Evolutionary conservation across 1,139 yeast species (phyloP), one percentile per base, ranked within the genome.

Genomic region (Hanseniaspora sp.): DNA sequence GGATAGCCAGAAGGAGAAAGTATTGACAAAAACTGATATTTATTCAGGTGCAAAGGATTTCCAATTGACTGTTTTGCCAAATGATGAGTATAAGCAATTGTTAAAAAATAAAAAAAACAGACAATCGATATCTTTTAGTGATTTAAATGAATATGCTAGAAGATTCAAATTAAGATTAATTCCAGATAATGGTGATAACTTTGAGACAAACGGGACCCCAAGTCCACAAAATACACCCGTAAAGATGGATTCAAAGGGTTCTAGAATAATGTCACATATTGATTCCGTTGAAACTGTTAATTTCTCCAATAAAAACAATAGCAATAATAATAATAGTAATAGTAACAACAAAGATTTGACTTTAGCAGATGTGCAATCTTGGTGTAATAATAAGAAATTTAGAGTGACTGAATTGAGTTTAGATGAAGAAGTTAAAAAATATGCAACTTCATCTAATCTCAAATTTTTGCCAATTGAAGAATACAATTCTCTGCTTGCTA

Each of bases 21-120:
- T 59, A 7, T 56, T 69, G n/a, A 67, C 71, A 2, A 67, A 64
- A 44, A 59, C 68, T 1, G 70, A 69, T 49, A 58, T 69, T 12
- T 67, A 67, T 55, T 60, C 65, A 44, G 64, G 63, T 38, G 71
- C 71, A 9, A 66, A 64, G 56, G 60, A 56, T 5, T 67, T 66
- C 57, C 61, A 63, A 8, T 54, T 68, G 46, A 58, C 68, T 1
- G 68, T 69, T 5, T 54, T 69, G 41, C 68, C 71, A 7, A 58
- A 60, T n/a, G 67, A 64, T 1, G 71, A 67, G 43, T 67, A 69
- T 54, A 64, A 60, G 37, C 47, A 56, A 6, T 57, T 67, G 18
- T 54, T 67, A 55, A 63, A 59, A 43, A 63, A 59, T 35, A 65
- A 63, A 44, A 44, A 53, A 31, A 57, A 56, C 9, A 56, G 58